Conservation (phyloP, 139 green algal species). For the Closterium sp. region DNA sequence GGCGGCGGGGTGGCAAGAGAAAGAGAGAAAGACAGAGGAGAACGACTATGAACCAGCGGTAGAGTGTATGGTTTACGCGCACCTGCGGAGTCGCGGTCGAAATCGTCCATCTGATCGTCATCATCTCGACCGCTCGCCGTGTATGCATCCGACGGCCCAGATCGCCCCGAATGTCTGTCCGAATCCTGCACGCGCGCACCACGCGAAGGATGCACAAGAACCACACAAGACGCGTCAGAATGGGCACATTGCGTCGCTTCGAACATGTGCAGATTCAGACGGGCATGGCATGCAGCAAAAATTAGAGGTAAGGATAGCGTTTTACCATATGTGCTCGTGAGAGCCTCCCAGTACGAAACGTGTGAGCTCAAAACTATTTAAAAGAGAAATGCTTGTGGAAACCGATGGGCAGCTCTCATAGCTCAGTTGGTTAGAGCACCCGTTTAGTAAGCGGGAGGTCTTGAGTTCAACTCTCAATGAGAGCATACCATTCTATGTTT, state of each 20-base stretch:
- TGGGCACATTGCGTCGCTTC: not conserved
- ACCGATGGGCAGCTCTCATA: too few relatives aligned
- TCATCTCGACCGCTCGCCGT: not conserved
- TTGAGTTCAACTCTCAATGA: too few relatives aligned
- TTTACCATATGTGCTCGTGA: not conserved
- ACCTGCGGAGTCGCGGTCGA: not conserved
- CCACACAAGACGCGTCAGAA: not conserved
- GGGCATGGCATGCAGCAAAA: not conserved
- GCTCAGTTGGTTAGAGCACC: too few relatives aligned
- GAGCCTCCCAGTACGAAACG: not conserved
- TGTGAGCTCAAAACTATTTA: not conserved
- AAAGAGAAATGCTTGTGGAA: not conserved
- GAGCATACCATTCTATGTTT: too few relatives aligned
- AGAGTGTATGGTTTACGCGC: too few relatives aligned
- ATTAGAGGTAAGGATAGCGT: not conserved
- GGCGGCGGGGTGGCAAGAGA: too few relatives aligned
- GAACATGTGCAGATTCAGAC: not conserved
- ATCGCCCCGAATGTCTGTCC: not conserved
- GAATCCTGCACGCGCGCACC: not conserved
- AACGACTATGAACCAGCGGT: too few relatives aligned
- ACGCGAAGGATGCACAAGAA: not conserved
- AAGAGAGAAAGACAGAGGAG: too few relatives aligned
- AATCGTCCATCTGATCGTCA: not conserved
- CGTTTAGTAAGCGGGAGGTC: too few relatives aligned
- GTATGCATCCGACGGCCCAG: not conserved